Percentiles rank a stretch among this genome's conserved stretches.
These are phyloP conservation scores for Ascoidea asiatica DNA, from an alignment of 805 yeast genomes.

Conservation along the genomic window DNA sequence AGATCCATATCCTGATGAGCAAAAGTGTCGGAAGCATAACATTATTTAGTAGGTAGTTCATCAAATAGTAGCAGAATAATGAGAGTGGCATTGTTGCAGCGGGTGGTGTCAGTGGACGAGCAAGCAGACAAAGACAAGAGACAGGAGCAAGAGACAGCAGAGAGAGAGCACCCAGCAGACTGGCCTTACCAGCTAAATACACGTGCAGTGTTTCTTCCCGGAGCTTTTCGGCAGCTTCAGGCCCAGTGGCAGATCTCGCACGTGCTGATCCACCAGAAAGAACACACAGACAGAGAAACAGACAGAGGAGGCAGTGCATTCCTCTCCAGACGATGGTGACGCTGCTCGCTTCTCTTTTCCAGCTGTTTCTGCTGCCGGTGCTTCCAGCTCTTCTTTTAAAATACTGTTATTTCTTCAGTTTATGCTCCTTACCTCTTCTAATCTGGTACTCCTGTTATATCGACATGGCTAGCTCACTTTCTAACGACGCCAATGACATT, in stretches of 20 bases:
- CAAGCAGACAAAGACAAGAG: background rate
- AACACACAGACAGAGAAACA: background rate
- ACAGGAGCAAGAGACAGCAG: background rate
- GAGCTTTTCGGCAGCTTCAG: too few species aligned
- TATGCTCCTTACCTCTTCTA: too few species aligned
- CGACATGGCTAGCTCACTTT: too few species aligned
- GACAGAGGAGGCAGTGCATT: background rate
- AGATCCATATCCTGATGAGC: too few species aligned
- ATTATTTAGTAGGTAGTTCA: too few species aligned
- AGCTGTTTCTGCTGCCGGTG: background rate
- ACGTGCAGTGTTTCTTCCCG: too few species aligned
- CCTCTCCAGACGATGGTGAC: background rate
- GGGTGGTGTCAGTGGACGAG: background rate
- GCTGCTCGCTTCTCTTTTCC: background rate
- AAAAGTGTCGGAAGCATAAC: too few species aligned
- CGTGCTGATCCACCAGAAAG: background rate
- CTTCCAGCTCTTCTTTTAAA: background rate
- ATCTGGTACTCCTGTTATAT: too few species aligned
- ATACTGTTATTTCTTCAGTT: slow-evolving; percentile 6
- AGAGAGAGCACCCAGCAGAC: background rate
- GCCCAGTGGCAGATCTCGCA: background rate
- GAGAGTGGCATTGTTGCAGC: background rate
- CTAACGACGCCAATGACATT: too few species aligned
- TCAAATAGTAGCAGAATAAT: background rate
- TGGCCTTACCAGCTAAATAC: background rate